A percentile compares a stretch with the other conserved stretches of the same genome.
These are phyloP conservation scores for Pisolithus tinctorius DNA, from an alignment of 768 basidiomycete species.

Conservation along the genomic window DNA sequence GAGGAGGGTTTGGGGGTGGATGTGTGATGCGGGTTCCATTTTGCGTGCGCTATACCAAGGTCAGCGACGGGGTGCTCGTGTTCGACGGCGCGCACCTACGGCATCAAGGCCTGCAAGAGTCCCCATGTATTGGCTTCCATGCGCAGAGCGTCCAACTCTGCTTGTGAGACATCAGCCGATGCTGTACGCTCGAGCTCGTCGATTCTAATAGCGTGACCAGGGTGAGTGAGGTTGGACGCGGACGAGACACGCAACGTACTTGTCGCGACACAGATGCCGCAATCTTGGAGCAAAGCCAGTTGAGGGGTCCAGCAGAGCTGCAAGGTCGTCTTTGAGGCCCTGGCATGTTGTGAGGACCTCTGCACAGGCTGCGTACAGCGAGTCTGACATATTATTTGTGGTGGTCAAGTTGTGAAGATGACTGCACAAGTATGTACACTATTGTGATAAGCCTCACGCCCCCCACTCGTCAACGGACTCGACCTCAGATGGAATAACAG, in stretches of 20 bases:
- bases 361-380: conserved; percentile 59
- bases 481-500: conserved; percentile 3
- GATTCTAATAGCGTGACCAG: conserved; percentile 32
- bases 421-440: no score
- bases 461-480: conserved; percentile 17
- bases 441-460: conserved; percentile 11
- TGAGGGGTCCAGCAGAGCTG: conserved; percentile 55
- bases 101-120: conserved; percentile 69
- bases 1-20: conserved; percentile 51
- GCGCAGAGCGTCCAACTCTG: conserved; percentile 56
- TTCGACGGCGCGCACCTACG: conserved; percentile 39
- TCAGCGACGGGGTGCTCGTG: neutral
- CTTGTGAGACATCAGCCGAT: conserved; percentile 32
- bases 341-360: conserved; percentile 60
- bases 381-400: conserved; percentile 22
- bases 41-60: conserved; percentile 55
- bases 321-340: conserved; percentile 48
- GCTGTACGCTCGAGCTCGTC: conserved; percentile 41
- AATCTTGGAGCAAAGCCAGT: conserved; percentile 67
- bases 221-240: neutral
- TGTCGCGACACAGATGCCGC: conserved; percentile 42
- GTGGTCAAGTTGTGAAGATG: no score
- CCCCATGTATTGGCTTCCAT: conserved; percentile 82
- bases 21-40: conserved; percentile 42
- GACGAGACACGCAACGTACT: conserved; percentile 31